Base-by-base conservation (phyloP, 2,329 filamentous ascomycete species). In the Cercospora sojina region DNA sequence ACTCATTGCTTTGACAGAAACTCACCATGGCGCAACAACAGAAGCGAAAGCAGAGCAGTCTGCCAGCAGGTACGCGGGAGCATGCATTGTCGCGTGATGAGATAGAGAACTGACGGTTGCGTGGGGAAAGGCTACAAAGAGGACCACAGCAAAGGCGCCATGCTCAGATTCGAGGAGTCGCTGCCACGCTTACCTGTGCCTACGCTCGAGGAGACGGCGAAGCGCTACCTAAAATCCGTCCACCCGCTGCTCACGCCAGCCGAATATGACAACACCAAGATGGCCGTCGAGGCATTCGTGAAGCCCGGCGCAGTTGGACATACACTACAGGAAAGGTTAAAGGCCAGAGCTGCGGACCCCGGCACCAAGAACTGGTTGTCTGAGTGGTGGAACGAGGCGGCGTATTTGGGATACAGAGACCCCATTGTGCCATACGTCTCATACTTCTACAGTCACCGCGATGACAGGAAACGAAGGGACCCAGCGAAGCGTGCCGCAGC, bases 381-480 rank as follows among this genome's bases (percentile, higher is more conserved):
- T 73, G 94, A 99, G 74, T 99, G 95, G 95, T 99, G 95, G 95
- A 98, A 99, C 79, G 88, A 97, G 62, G 88, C 89, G 4, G 95
- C 95, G 66, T 99, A 99, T 81, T 88, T 99, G 71, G 86, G 83
- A 71, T 98, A 98, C 83, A 91, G 94, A 72, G 95, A 98, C 79
- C 95, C 95, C 2, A 92, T 99, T 56, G 91, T 98, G 18, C 95
- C 95, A 68, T 99, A 98, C 78, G 95, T 99, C 76, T 97, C 92
- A 80, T 99, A 99, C 86, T 99, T 99, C 83, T 99, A 99, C 84
- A 97, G 93, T 64, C 94, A 98, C 83, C 88, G 92, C 72, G 95
- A 99, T 80, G 96, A 99, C 81, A 89, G 92, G 73, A 87, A 89
- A 77, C 88, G 94, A 72, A 89, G 93, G 69, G 88, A 97, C 79